Evolutionary conservation across 1,139 yeast species (phyloP).

Genomic region (Saccharomycopsis phalli): DNA sequence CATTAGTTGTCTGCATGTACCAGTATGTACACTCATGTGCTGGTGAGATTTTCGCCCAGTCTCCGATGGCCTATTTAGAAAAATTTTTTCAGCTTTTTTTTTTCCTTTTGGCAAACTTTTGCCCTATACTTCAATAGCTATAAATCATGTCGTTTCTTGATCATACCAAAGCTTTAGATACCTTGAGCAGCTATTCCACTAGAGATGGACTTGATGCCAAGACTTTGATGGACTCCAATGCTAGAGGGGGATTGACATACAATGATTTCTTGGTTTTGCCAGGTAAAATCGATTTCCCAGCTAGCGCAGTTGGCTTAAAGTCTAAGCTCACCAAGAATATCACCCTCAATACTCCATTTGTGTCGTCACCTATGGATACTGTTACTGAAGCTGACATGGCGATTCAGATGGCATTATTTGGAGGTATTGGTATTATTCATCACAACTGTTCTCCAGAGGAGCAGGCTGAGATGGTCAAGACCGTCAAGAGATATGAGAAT

Average conservation of each 20-base stretch:
- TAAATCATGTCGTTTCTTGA: constrained; percentile 33
- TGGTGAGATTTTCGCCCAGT: background rate
- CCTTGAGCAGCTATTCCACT: constrained; percentile 53
- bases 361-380: constrained; percentile 98
- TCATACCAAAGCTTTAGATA: constrained; percentile 57
- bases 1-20: too few relatives aligned
- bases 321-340: constrained; percentile 86
- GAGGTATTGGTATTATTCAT: constrained; percentile 98
- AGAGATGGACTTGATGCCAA: constrained; percentile 83
- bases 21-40: too few relatives aligned
- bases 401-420: constrained; percentile 94
- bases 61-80: constrained; percentile 1
- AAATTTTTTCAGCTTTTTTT: constrained; percentile 5
- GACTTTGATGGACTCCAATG: constrained; percentile 79
- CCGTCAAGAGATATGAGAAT: constrained; percentile 93
- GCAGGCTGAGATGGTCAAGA: constrained; percentile 97
- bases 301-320: constrained; percentile 68
- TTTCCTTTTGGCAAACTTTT: constrained; percentile 16
- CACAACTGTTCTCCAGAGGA: constrained; percentile 95
- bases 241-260: constrained; percentile 94
- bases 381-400: constrained; percentile 98
- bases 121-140: constrained; percentile 5
- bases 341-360: constrained; percentile 86
- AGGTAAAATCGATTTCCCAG: constrained; percentile 86
- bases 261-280: constrained; percentile 94